Evolutionary conservation across 371 early-diverging fungal species (phyloP).

Genomic region (Lichtheimia ornata): DNA sequence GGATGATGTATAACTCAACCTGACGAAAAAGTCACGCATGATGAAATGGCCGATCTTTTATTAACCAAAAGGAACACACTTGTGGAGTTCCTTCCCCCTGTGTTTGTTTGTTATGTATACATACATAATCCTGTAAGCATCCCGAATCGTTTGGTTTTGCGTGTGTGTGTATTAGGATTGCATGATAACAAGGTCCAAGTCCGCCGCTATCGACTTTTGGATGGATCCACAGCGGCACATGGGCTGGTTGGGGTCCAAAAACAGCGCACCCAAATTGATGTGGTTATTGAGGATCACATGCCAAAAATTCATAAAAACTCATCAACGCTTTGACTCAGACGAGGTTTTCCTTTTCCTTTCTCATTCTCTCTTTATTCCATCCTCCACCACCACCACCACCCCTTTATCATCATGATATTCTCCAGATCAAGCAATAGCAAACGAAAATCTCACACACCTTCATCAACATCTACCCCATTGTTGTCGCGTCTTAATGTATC

Average conservation of each 20-base stretch:
- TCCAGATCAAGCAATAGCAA: slow-evolving; percentile 7
- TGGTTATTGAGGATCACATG: slow-evolving; percentile 6
- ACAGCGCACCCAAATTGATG: neutral
- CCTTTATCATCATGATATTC: slow-evolving; percentile 2
- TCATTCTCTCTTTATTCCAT: slow-evolving; percentile 5
- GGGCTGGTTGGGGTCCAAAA: neutral
- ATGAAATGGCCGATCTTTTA: no score
- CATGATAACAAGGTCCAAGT: no score
- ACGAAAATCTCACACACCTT: slow-evolving; percentile 17
- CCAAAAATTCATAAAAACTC: slow-evolving; percentile 3
- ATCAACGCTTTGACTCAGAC: slow-evolving; percentile 1
- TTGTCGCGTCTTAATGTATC: slow-evolving; percentile 24
- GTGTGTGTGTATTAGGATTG: no score
- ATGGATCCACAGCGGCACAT: no score
- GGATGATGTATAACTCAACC: no score
- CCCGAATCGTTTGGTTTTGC: no score
- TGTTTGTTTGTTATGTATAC: no score
- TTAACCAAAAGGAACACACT: no score
- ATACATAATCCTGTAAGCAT: no score
- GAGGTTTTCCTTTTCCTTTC: slow-evolving; percentile 9
- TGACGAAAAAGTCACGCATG: no score
- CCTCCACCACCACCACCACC: neutral
- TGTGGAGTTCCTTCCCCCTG: no score
- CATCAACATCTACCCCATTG: slow-evolving; percentile 11
- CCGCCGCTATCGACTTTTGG: no score